phyloP scores from a whole-genome alignment of 2,329 filamentous ascomycete species.

The Neopestalotiopsis sp. region DNA sequence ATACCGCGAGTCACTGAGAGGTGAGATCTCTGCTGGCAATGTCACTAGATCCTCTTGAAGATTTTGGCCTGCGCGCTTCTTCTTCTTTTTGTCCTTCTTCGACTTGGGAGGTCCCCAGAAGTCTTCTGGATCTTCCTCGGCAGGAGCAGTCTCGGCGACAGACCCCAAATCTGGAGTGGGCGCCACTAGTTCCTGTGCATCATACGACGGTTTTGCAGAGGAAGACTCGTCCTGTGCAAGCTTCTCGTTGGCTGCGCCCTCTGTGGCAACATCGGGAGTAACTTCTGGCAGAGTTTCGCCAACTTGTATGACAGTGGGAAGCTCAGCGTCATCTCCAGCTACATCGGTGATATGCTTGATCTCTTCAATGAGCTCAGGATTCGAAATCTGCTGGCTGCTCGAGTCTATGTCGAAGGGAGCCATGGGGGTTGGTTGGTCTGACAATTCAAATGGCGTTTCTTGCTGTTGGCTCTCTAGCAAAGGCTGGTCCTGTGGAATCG shows the following conservation, averaged over 20 bases:
- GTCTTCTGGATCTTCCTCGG: constrained; percentile 21
- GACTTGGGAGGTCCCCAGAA: constrained; percentile 32
- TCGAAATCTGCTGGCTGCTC: background rate
- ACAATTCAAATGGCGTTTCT: background rate
- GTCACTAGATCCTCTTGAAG: background rate
- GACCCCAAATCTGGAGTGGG: background rate
- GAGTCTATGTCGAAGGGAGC: background rate
- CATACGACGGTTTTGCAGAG: background rate
- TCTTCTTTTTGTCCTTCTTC: constrained; percentile 41
- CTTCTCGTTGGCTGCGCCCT: background rate
- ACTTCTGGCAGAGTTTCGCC: background rate
- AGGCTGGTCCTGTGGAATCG: background rate
- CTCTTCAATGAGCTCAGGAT: background rate
- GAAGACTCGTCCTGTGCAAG: background rate
- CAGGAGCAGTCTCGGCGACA: background rate
- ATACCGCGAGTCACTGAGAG: background rate
- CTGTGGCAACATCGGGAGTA: background rate
- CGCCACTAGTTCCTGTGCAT: background rate
- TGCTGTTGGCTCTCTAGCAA: background rate
- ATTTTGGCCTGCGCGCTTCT: constrained; percentile 26
- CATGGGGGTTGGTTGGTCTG: background rate
- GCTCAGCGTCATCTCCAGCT: background rate
- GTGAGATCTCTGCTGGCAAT: background rate
- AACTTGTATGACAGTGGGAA: background rate
- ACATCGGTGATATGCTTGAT: background rate